Base-by-base conservation (phyloP, 768 basidiomycete species). In the Xerocomellus amylosporus region DNA sequence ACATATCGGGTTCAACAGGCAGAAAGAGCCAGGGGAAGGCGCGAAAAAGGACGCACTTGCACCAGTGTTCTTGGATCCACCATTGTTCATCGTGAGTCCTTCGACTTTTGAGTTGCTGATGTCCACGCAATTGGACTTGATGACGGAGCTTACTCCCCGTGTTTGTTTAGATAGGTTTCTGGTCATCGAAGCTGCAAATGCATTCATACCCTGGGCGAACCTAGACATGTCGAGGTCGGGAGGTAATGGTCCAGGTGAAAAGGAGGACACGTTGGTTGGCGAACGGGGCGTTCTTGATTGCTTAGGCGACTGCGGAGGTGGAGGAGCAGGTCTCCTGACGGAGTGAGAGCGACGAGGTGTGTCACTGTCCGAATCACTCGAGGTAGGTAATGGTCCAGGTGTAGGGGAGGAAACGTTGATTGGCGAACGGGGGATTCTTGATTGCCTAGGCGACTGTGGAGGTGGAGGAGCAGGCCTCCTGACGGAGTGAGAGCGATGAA, bases 61-160 rank as follows among this genome's bases (percentile, higher is more conserved):
- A 8, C 62, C 62, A 31, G 47, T 15, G 8, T 56, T 57, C 1
- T 49, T 20, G 17, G 1, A 8, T 19, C 52, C 53, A 12, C 49
- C 50, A 33, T 41, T 51, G 34, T 63, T 56, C 42, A 63, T 5
- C 12, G 61, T 63, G 19, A 51, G 0, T 17, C 58, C 62, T 0
- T 53, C 46, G 5, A 38, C 53, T 2, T 2, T 49, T 1, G 58
- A 55, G 24, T 4, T 15, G 0, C 0, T 38, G 13, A 63, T 13
- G 0, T 47, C 46, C 24, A 60, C 2, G 24, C 51, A 56, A n/a
- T 60, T 50, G 9, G 12, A 14, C 51, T 22, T 59, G 8, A 5
- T 30, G n/a, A 42, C 51, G 4, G 6, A 14, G 36, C 12, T 15
- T 13, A 1, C 1, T 9, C 44, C 15, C 4, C 12, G 51, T 8